These are phyloP conservation scores for Pseudogymnoascus sp. DNA, from an alignment of 2,329 filamentous ascomycete species.

Conservation along the genomic window DNA sequence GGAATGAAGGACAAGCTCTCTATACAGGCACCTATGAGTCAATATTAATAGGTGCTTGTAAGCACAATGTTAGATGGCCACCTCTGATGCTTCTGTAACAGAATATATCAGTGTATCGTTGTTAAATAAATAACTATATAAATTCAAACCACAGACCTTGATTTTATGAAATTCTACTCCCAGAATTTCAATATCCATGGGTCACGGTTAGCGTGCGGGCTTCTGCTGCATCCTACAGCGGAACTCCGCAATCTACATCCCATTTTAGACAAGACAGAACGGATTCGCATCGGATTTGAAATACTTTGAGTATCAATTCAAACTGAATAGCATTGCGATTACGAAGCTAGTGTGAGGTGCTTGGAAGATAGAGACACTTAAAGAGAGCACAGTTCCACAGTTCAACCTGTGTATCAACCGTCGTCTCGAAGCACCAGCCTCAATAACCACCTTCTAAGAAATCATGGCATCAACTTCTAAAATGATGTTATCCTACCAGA, in stretches of 20 bases:
- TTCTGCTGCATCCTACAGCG: background rate
- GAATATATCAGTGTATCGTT: background rate
- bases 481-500: background rate
- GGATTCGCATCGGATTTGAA: background rate
- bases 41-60: background rate
- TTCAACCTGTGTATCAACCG: background rate
- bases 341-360: background rate
- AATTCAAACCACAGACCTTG: background rate
- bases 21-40: background rate
- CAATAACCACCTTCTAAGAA: background rate
- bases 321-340: background rate
- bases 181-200: background rate
- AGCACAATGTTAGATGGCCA: background rate
- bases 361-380: background rate
- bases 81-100: background rate
- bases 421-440: background rate
- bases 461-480: background rate
- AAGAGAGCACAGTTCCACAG: background rate
- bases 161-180: background rate
- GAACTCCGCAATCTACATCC: background rate
- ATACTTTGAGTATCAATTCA: background rate
- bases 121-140: background rate
- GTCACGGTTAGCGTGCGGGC: background rate
- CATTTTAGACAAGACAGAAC: background rate
- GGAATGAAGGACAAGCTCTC: slow-evolving; percentile 1